Conservation (phyloP, 495 filamentous ascomycete species). For the Opeltia flavorubescens region DNA sequence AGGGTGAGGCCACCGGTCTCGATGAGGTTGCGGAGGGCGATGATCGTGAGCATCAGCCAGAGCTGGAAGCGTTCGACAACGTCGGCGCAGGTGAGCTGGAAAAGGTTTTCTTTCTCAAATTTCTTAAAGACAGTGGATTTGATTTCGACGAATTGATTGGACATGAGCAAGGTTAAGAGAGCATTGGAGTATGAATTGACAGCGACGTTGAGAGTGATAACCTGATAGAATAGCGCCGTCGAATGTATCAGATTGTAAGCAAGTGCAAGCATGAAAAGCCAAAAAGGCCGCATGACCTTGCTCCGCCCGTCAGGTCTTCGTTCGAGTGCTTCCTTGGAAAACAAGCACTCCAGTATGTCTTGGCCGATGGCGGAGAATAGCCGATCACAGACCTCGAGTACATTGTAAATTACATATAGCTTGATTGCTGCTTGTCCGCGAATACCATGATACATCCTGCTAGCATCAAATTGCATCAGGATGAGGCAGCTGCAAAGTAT, state of each 20-base stretch:
- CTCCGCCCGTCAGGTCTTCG: slow-evolving; percentile 77
- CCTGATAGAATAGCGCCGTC: slow-evolving; percentile 84
- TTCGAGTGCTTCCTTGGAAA: slow-evolving; percentile 82
- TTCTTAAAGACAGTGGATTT: slow-evolving; percentile 97
- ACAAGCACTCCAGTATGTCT: slow-evolving; percentile 90
- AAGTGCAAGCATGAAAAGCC: slow-evolving; percentile 77
- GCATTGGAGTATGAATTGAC: slow-evolving; percentile 99
- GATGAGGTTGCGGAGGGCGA: slow-evolving; percentile 86
- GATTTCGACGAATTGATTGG: slow-evolving; percentile 96
- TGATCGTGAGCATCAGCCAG: slow-evolving; percentile 93
- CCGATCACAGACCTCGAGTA: slow-evolving; percentile 78
- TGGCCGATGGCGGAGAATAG: slow-evolving; percentile 84
- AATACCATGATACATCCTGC: slow-evolving; percentile 96
- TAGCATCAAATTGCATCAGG: slow-evolving; percentile 87
- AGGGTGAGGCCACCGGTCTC: slow-evolving; percentile 58
- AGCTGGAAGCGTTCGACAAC: slow-evolving; percentile 95
- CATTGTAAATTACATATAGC: slow-evolving; percentile 96
- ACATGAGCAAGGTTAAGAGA: slow-evolving; percentile 75
- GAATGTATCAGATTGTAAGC: slow-evolving; percentile 80
- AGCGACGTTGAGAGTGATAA: slow-evolving; percentile 92
- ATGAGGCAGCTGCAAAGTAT: slow-evolving; percentile 72
- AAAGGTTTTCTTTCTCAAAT: slow-evolving; percentile 93
- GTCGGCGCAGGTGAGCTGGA: slow-evolving; percentile 91
- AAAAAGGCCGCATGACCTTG: slow-evolving; percentile 80
- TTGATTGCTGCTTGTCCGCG: slow-evolving; percentile 94